Conservation (phyloP, 2,329 filamentous ascomycete genomes). For the Neurospora crassa region DNA sequence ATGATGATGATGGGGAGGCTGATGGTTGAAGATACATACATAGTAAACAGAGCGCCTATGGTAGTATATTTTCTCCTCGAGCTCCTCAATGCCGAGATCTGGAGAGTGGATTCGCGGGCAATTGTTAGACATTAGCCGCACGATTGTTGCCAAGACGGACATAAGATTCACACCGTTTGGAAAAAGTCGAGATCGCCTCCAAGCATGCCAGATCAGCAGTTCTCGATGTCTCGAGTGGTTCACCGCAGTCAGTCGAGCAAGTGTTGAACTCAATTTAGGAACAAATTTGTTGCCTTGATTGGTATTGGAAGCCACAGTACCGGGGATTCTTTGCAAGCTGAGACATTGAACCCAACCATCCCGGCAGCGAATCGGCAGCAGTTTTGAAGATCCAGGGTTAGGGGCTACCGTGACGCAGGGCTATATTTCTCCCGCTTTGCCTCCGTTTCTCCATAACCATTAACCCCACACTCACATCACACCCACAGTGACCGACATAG, state of each 20-base stretch:
- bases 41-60: not conserved
- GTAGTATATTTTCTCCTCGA: no score
- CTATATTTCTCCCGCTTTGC: constrained; percentile 21
- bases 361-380: not conserved
- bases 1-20: not conserved
- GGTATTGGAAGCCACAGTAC: not conserved
- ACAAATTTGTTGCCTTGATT: not conserved
- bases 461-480: constrained; percentile 19
- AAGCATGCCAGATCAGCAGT: not conserved
- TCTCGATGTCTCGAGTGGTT: not conserved
- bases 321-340: not conserved
- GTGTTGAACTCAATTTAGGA: not conserved
- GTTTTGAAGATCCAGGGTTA: not conserved
- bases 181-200: not conserved
- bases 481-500: constrained; percentile 15
- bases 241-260: not conserved
- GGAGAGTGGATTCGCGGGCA: not conserved
- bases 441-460: constrained; percentile 4
- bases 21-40: not conserved
- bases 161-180: not conserved
- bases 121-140: not conserved
- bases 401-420: constrained; percentile 9
- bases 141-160: not conserved
- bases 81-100: not conserved
- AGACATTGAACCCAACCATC: not conserved